Percentiles rank a stretch among this genome's conserved stretches.
Evolutionary conservation across 2,329 filamentous ascomycete genomes (phyloP).

Genomic region (Aspergillus terreus): DNA sequence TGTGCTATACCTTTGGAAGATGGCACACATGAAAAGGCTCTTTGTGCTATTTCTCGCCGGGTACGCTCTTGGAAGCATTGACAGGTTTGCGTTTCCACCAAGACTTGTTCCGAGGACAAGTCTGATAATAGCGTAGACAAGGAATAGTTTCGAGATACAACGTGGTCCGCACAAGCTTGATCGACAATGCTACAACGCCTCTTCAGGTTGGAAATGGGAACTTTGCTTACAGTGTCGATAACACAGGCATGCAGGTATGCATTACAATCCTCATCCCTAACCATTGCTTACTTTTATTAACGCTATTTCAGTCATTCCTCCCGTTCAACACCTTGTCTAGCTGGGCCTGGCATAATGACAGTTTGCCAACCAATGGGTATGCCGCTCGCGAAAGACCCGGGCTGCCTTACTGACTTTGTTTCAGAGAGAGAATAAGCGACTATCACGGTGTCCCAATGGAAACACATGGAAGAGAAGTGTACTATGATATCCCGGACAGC

Average conservation of each 20-base stretch:
- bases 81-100: not conserved
- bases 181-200: constrained; percentile 12
- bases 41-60: not conserved
- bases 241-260: constrained; percentile 14
- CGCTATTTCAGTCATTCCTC: constrained; percentile 4
- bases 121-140: not conserved
- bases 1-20: not conserved
- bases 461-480: constrained; percentile 13
- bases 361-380: constrained; percentile 10
- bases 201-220: constrained; percentile 15
- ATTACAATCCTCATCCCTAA: too few species aligned
- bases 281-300: not conserved
- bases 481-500: constrained; percentile 13
- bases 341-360: constrained; percentile 17
- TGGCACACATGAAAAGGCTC: not conserved
- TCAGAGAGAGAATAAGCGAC: constrained; percentile 6
- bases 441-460: constrained; percentile 7
- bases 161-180: constrained; percentile 8
- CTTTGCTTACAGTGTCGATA: constrained; percentile 15
- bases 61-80: not conserved
- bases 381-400: too few species aligned
- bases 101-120: not conserved
- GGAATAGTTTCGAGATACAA: constrained; percentile 11
- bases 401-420: not conserved
- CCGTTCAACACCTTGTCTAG: constrained; percentile 15